Conservation (phyloP, 306 rosid species). For the Rosa rugosa region DNA sequence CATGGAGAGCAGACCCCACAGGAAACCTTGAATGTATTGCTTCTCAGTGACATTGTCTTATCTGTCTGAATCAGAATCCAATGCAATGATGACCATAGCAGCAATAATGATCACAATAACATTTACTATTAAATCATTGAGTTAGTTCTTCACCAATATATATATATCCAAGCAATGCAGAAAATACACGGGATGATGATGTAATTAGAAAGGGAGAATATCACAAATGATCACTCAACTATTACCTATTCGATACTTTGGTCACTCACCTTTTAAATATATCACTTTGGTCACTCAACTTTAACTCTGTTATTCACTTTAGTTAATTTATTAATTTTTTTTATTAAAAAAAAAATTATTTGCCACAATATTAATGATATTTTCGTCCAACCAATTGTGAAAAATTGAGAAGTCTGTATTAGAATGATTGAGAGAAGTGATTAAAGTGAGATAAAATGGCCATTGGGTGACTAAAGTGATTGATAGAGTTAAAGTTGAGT, state of each 20-base stretch:
- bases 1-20: conserved; percentile 85
- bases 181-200: conserved; percentile 77
- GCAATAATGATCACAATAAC: conserved; percentile 65
- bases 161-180: conserved; percentile 70
- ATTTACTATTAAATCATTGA: conserved; percentile 67
- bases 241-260: no score
- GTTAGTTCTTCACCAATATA: conserved; percentile 63
- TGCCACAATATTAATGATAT: no score
- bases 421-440: no score
- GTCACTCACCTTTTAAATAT: no score
- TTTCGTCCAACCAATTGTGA: no score
- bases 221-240: conserved; percentile 28
- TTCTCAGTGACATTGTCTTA: conserved; percentile 42
- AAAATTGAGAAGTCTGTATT: no score
- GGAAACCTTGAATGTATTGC: conserved; percentile 69
- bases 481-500: neutral
- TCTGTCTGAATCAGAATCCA: conserved; percentile 85
- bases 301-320: no score
- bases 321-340: no score
- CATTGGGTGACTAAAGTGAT: neutral
- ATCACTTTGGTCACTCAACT: no score
- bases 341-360: no score
- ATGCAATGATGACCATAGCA: conserved; percentile 70
- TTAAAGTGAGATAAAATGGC: no score
- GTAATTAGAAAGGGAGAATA: conserved; percentile 48